Base-by-base conservation (phyloP, 495 filamentous ascomycete species). In the Neurospora tetrasperma region DNA sequence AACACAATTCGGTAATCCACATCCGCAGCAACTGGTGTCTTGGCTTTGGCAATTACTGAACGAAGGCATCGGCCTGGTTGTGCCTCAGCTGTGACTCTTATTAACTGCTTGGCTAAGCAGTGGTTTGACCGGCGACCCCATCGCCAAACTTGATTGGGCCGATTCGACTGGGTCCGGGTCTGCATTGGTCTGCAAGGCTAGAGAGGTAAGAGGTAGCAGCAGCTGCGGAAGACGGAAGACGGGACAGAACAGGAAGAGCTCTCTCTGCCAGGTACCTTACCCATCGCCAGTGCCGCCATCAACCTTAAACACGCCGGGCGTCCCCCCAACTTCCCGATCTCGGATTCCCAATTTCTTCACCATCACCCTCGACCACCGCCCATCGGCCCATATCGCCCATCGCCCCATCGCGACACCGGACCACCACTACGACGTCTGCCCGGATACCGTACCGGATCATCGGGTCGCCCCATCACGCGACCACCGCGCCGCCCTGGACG, bases 361-460 rank as follows among this genome's bases (percentile, higher is more conserved):
- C 54, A 66, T 18, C 14, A 66, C 54, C 54, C 54, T 66, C 54
- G 54, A 66, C 54, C 54, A 35, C 23, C 11, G 48, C 48, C 48
- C 23, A 59, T 59, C 46, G 46, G 5, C 20, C 46, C 12, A 31
- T 16, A 62, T 62, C 14, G 27, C 27, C 54, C 54, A 35, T 35
- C 1, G 12, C 54, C 23, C 54, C 54, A 75, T 76, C 78, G 79
- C 79, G 79, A 80, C 72, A 79, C 79, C 79, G 79, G 79, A 80
- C 79, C 79, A 77, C 73, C 77, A 70, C 74, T 69, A 48, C 75
- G 76, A 59, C 74, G 69, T 73, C 71, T 75, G 74, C 73, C 74
- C 76, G 74, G 74, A 75, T 75, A 72, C 74, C 68, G 27, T 66
- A 31, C 54, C 54, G 54, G 54, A 66, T 66, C 54, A 66, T 66